A percentile compares a stretch with the other conserved stretches of the same genome.
phyloP scores from a whole-genome alignment of 1,284 basidiomycete species.

The Fomitopsis schrenkii region DNA sequence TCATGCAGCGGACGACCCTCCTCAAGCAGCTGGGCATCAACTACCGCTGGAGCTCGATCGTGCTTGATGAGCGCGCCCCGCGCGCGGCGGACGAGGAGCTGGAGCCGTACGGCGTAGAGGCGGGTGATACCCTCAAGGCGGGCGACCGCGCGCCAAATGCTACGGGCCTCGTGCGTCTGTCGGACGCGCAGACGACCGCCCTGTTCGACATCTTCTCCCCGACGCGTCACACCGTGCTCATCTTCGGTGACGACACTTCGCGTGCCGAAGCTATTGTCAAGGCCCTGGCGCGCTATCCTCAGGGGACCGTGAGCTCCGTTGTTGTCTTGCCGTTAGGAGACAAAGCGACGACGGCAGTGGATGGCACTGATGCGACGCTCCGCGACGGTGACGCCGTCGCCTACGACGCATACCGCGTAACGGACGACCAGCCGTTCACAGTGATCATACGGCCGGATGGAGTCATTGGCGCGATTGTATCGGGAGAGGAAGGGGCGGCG shows the following conservation, averaged over 20 bases:
- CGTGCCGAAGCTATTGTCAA: neutral
- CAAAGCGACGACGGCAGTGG: conserved; percentile 7
- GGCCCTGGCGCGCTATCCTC: neutral
- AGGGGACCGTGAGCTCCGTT: conserved; percentile 4
- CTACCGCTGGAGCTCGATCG: conserved; percentile 41
- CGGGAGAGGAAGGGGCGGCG: conserved; percentile 22
- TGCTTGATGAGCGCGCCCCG: conserved; percentile 33
- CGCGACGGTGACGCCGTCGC: conserved; percentile 18
- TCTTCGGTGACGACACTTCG: conserved; percentile 10
- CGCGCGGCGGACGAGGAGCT: conserved; percentile 12
- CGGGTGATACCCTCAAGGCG: conserved; percentile 26
- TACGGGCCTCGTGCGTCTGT: conserved; percentile 25
- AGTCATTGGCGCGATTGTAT: conserved; percentile 31
- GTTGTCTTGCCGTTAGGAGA: neutral
- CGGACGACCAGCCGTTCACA: conserved; percentile 13
- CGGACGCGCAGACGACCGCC: neutral
- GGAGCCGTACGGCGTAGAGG: neutral
- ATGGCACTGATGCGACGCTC: conserved; percentile 3
- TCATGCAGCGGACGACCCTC: too few species aligned
- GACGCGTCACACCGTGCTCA: conserved; percentile 17
- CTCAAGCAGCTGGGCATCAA: conserved; percentile 41
- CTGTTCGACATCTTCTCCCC: conserved; percentile 14
- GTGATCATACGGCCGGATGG: conserved; percentile 34
- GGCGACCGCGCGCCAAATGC: conserved; percentile 46
- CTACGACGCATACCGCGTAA: conserved; percentile 16